Base-by-base conservation (phyloP, 768 basidiomycete species). In the Thelephora ganbajun region DNA sequence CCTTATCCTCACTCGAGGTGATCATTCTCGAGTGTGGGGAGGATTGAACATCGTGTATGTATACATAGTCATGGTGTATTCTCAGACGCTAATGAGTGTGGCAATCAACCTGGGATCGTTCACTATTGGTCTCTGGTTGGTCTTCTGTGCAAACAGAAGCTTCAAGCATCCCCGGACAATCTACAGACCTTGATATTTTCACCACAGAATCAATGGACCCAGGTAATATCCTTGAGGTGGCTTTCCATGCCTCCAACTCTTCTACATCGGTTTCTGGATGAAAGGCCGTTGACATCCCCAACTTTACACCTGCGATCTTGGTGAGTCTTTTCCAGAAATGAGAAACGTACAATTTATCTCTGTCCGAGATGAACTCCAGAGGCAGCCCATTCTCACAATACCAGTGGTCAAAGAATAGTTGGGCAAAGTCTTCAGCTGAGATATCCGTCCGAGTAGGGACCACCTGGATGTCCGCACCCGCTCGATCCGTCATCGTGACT, bases 141-240 rank as follows among this genome's bases (percentile, higher is more conserved):
- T 63, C 67, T 4, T 66, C 67, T 6, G 22, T 9, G 11, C 35
- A 68, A 68, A 43, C 69, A 68, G 20, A 54, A 48, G 33, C 48
- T 57, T 33, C 48, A 45, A 0, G 54, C 53, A 6, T 56, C 53
- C 35, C 57, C 62, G 43, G 61, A 59, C 44, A 59, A 59, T 34
- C 61, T 63, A 41, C 39, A 14, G 39, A 41, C n/a, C 61, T 68
- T 3, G 65, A 69, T 12, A 59, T 64, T 20, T 58, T 61, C 22
- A 66, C 72, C 20, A 63, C 75, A 12, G 73, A 79, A 50, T 67
- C 76, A 11, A 75, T 83, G 39, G 72, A 74, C 51, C 70, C 88
- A 18, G 76, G 83, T 54, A 86, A 89, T 54, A 83, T 89, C 14
- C 68, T 89, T 33, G 83, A 89, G 48, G 70, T 78, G 0, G 79